Percentiles rank a stretch among this genome's conserved stretches.
Conservation (phyloP, 1,284 basidiomycete species). For the Fomitopsis schrenkii region DNA sequence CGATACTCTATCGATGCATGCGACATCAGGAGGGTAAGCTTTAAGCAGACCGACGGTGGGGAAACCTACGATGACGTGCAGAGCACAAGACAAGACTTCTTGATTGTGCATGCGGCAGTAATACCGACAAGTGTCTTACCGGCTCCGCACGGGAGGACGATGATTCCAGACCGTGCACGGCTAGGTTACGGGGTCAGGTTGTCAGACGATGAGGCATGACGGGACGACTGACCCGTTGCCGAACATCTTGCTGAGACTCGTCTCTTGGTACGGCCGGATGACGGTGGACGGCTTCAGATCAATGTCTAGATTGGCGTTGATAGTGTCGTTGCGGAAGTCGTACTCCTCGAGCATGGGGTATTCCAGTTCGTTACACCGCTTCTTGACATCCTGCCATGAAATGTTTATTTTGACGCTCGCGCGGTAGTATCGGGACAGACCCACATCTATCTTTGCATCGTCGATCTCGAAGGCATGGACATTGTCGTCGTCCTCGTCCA, state of each 20-base stretch:
- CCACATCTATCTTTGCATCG: conserved; percentile 85
- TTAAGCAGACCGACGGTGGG: background rate
- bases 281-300: conserved; percentile 95
- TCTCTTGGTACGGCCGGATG: conserved; percentile 96
- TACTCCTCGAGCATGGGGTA: conserved; percentile 98
- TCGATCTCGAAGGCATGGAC: conserved; percentile 95
- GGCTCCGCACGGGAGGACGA: conserved; percentile 97
- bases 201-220: background rate
- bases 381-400: conserved; percentile 75
- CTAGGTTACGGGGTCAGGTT: conserved; percentile 34
- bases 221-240: conserved; percentile 76
- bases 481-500: conserved; percentile 94
- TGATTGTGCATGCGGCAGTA: conserved; percentile 98
- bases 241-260: conserved; percentile 97
- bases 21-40: background rate
- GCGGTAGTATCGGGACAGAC: conserved; percentile 18
- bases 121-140: conserved; percentile 99
- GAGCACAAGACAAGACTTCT: conserved; percentile 97
- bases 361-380: conserved; percentile 90
- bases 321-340: conserved; percentile 93
- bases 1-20: conserved; percentile 67
- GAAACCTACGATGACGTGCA: conserved; percentile 89
- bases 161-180: conserved; percentile 96
- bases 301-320: conserved; percentile 94
- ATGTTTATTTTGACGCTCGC: background rate